A percentile compares a stretch with the other conserved stretches of the same genome.
These are phyloP conservation scores for Colletotrichum limetticola DNA, from an alignment of 2,329 filamentous ascomycete species.

Conservation along the genomic window DNA sequence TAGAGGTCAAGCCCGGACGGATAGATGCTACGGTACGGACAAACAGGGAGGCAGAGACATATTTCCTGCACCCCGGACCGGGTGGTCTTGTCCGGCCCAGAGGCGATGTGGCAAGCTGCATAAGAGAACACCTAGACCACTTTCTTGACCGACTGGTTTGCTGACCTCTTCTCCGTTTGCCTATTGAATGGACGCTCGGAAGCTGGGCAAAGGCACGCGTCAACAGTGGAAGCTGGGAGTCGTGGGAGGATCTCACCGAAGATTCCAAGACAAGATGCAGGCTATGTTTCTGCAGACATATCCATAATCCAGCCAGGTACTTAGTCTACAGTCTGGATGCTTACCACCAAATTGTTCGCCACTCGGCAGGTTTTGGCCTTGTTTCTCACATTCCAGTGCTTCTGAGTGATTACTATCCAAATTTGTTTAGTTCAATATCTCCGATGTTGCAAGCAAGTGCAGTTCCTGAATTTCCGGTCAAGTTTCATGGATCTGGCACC, in stretches of 20 bases:
- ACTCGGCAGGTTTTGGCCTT: not conserved
- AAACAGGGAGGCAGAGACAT: conserved; percentile 18
- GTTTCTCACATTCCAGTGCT: not conserved
- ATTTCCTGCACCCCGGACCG: conserved; percentile 20
- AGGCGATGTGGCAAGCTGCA: conserved; percentile 11
- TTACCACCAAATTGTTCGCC: not conserved
- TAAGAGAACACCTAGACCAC: not conserved
- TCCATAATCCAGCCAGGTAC: not conserved
- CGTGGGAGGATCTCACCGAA: not conserved
- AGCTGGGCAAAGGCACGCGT: not conserved
- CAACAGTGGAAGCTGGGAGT: not conserved
- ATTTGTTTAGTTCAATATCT: not conserved
- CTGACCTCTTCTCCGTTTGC: not conserved
- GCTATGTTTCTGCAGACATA: not conserved
- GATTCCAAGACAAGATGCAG: not conserved
- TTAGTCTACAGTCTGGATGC: not conserved
- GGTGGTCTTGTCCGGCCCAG: conserved; percentile 4
- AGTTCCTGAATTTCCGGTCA: not conserved
- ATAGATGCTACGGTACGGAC: not conserved
- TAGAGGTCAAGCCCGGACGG: not conserved
- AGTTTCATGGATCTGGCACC: not conserved
- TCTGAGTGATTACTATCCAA: not conserved
- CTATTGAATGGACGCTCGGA: not conserved
- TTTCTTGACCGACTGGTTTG: not conserved
- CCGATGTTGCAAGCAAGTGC: not conserved